Evolutionary conservation across 768 basidiomycete species (phyloP).

Genomic region (Termitomyces sp.): DNA sequence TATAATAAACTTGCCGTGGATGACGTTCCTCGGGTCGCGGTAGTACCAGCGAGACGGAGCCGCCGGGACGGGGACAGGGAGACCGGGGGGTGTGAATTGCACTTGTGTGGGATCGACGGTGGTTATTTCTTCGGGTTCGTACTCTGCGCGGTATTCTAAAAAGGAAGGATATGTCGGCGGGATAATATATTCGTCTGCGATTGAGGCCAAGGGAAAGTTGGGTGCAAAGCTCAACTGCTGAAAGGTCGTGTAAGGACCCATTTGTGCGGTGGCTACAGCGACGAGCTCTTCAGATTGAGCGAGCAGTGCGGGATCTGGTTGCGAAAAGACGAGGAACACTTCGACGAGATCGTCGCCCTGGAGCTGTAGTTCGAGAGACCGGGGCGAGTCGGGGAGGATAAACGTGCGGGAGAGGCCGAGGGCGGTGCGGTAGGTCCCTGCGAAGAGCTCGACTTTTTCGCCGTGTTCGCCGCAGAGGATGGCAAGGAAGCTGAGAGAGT

Average conservation of each 20-base stretch:
- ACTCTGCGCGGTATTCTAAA: conserved; percentile 57
- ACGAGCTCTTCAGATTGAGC: conserved; percentile 62
- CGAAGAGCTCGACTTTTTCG: conserved; percentile 91
- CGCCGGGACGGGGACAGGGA: conserved; percentile 64
- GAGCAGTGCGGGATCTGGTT: too few relatives aligned
- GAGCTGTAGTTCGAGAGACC: conserved; percentile 80
- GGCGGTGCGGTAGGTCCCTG: conserved; percentile 86
- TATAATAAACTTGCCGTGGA: conserved; percentile 56
- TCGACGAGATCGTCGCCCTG: conserved; percentile 93
- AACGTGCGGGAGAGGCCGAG: conserved; percentile 89
- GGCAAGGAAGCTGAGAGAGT: conserved; percentile 67
- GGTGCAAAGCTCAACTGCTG: conserved; percentile 86
- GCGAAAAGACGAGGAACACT: conserved; percentile 85
- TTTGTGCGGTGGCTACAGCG: conserved; percentile 61
- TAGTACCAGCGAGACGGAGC: conserved; percentile 80
- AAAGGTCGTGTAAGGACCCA: conserved; percentile 87
- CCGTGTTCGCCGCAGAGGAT: conserved; percentile 91
- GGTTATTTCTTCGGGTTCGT: conserved; percentile 53
- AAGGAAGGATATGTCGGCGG: conserved; percentile 86
- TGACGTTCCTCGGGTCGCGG: conserved; percentile 72
- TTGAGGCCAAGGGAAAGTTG: conserved; percentile 80
- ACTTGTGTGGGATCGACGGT: conserved; percentile 48
- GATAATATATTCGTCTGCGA: conserved; percentile 88
- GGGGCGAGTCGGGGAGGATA: conserved; percentile 86
- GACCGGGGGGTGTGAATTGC: conserved; percentile 76